Evolutionary conservation across 768 basidiomycete species (phyloP), one percentile per base, ranked within the genome.

Genomic region (Hypsizygus marmoreus): DNA sequence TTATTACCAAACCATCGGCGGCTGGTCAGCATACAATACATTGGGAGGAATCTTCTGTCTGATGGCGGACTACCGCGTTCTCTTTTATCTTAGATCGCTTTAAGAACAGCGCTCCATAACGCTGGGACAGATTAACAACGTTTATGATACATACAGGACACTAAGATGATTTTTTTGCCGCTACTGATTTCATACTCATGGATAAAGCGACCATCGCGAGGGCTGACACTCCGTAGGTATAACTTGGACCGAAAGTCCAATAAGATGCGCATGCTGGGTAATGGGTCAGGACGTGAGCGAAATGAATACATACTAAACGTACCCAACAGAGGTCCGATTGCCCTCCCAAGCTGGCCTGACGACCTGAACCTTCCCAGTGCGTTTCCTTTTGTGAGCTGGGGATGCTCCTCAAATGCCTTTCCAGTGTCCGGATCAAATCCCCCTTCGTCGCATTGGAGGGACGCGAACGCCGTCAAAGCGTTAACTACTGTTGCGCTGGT

Each of bases 401-500:
- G 81, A 54, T 87, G 80, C 51, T 77, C 73, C 50, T 72, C 68
- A 7, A 63, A 51, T 0, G 75, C 65, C 59, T 87, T 83, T 7
- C 80, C 81, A 0, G 80, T 82, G 29, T 73, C 72, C 7, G 70
- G 64, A 58, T 85, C 81, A 12, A 78, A 63, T 10, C 66, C 67
- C 9, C 67, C 76, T 22, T 93, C 90, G 59, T 95, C 90, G 52
- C 91, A 94, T 66, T 95, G 92, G 54, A 94, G 63, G 11, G 92
- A 94, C 8, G 95, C 95, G 51, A 86, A 82, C 19, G 94, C 85
- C 28, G 93, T 99, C 53, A 99, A 73, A 7, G 91, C 82, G 60
- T 89, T 97, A 51, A 99, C 95, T 39, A 97, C 95, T 1, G 93
- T 97, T 4, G 95, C 95, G 50, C 86, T 89, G 4, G 95, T 97